Evolutionary conservation across 805 yeast genomes (phyloP).

Genomic region (Pichia membranifaciens): DNA sequence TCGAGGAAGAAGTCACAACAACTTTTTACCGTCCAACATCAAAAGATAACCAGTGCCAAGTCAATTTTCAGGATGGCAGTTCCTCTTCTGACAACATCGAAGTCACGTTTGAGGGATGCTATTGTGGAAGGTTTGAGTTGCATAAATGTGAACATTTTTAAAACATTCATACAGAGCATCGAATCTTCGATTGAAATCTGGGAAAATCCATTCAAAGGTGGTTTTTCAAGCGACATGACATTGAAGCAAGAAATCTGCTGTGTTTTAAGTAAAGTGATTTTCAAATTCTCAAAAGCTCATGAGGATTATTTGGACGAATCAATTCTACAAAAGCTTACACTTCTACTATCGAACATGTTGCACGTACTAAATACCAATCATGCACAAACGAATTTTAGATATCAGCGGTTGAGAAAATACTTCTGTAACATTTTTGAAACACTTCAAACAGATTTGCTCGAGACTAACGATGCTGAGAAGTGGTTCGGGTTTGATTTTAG

Average conservation of each 20-base stretch:
- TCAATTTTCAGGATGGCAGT: slow-evolving; percentile 83
- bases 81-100: slow-evolving; percentile 70
- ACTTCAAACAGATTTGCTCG: slow-evolving; percentile 52
- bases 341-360: slow-evolving; percentile 57
- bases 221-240: slow-evolving; percentile 15
- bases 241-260: slow-evolving; percentile 75
- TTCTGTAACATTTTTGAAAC: slow-evolving; percentile 79
- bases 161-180: slow-evolving; percentile 70
- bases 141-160: slow-evolving; percentile 83
- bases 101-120: slow-evolving; percentile 71
- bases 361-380: slow-evolving; percentile 44
- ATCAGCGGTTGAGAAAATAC: slow-evolving; percentile 72
- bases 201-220: slow-evolving; percentile 37
- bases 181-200: slow-evolving; percentile 54
- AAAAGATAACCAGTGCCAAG: slow-evolving; percentile 86
- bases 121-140: slow-evolving; percentile 86
- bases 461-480: slow-evolving; percentile 37
- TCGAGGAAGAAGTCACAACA: slow-evolving; percentile 75
- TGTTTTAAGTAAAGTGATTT: slow-evolving; percentile 61
- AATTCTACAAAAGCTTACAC: slow-evolving; percentile 58
- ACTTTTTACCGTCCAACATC: slow-evolving; percentile 76
- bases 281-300: slow-evolving; percentile 50
- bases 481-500: slow-evolving; percentile 87
- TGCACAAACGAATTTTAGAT: slow-evolving; percentile 61
- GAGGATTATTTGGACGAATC: slow-evolving; percentile 57